Base-by-base conservation (phyloP, 2,329 filamentous ascomycete genomes). In the Stemphylium beticola region DNA sequence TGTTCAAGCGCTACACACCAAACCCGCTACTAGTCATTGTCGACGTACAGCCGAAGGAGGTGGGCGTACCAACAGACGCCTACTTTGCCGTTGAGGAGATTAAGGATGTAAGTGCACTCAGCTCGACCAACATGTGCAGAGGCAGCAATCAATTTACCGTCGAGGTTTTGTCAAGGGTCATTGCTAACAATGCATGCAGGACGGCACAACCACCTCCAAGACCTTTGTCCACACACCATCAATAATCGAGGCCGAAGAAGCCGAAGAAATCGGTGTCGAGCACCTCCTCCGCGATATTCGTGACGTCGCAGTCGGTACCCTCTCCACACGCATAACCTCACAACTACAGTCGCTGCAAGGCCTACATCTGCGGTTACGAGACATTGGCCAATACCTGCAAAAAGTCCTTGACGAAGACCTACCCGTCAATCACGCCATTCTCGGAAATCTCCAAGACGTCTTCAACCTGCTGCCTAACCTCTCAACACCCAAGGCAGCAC, bases 71-170 rank as follows among this genome's bases (percentile, higher is more conserved):
- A 17, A 99, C 95, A 45, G 95, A 99, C 80, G 95, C 95, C 42
- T 99, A 99, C 82, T 99, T 99, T 81, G 95, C 95, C 4, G 92
- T 99, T 44, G 95, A 99, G 74, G 95, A 99, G 82, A 99, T 99
- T 80, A 98, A 98, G 81, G 95, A 99, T 82, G 93, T 97, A 80
- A 73, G 89, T 81, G 36, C 22, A 40, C 47, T 18, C 36, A 29
- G 17, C 31, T 33, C 24, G 22, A 11, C 17, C 17, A 14, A 17
- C 10, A 11, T 38, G 3, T 32, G 40, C 26, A 24, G 15, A 8
- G 5, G 14, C 7, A 14, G 15, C 17, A 34, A 36, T 37, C 18
- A n/a, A 24, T 8, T 6, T 38, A n/a, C 15, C n/a, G 22, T 26
- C 37, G 17, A 24, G 22, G 2, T 24, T 15, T 7, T 7, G 6